Conservation (phyloP, 192 early-diverging fungal genomes). For the Backusella tuberculispora region DNA sequence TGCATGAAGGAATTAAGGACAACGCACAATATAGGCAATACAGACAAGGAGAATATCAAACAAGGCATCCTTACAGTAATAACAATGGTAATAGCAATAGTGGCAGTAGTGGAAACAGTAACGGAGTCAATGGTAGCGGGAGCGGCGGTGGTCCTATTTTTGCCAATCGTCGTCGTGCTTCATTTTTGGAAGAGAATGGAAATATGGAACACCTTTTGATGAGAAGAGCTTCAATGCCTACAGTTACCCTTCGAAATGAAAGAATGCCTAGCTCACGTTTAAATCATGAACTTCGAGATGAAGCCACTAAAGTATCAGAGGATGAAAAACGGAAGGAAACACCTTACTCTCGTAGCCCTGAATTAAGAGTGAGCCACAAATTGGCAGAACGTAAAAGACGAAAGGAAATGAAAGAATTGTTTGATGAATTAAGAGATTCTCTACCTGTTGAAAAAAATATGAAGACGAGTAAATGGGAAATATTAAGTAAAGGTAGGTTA, state of each 20-base stretch:
- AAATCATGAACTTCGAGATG: neutral
- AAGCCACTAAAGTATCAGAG: neutral
- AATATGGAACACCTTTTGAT: slow-evolving; percentile 19
- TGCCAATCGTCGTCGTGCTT: slow-evolving; percentile 24
- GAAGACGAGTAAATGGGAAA: slow-evolving; percentile 91
- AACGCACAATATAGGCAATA: neutral
- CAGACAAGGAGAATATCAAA: neutral
- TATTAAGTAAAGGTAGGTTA: slow-evolving; percentile 77
- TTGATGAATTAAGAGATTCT: slow-evolving; percentile 83
- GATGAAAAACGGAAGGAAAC: slow-evolving; percentile 42
- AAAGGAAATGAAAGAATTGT: slow-evolving; percentile 91
- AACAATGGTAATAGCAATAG: neutral
- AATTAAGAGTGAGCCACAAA: slow-evolving; percentile 85
- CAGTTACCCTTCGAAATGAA: slow-evolving; percentile 24
- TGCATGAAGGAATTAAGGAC: neutral
- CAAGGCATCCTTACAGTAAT: neutral
- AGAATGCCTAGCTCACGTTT: neutral
- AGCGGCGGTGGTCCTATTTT: neutral
- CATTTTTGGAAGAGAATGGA: slow-evolving; percentile 29
- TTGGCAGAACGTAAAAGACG: slow-evolving; percentile 86
- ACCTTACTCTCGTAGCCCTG: slow-evolving; percentile 72
- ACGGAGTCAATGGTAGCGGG: neutral
- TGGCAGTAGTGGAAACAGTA: neutral
- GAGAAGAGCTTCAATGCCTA: slow-evolving; percentile 41
- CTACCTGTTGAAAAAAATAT: slow-evolving; percentile 81